Evolutionary conservation across 139 green algal species (phyloP).

Genomic region (Pseudopediastrum boryanum): DNA sequence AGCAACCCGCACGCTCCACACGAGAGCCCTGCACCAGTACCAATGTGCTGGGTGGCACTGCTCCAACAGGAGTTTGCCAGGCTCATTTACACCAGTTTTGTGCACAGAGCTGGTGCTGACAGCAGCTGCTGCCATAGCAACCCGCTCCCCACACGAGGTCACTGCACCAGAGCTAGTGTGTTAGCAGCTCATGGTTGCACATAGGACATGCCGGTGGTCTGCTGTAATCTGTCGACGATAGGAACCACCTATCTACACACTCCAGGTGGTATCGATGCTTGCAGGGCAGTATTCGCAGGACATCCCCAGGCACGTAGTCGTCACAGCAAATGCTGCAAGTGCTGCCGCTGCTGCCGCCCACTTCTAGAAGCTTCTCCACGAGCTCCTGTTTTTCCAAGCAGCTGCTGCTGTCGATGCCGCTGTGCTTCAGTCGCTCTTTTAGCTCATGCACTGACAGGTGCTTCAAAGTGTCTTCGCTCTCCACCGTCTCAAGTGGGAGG

Average conservation of each 20-base stretch:
- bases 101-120: too few species aligned
- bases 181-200: constrained; percentile 56
- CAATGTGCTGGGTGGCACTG: too few species aligned
- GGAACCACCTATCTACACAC: constrained; percentile 70
- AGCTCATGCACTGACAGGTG: constrained; percentile 14
- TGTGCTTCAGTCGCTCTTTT: constrained; percentile 13
- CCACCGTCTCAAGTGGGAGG: constrained; percentile 19
- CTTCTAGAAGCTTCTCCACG: constrained; percentile 29
- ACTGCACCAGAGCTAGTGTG: too few species aligned
- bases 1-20: too few species aligned
- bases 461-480: neutral
- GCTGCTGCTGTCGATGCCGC: neutral
- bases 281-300: constrained; percentile 60
- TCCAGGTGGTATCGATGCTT: constrained; percentile 63
- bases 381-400: constrained; percentile 58
- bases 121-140: too few species aligned
- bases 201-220: constrained; percentile 57
- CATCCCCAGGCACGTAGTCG: constrained; percentile 57
- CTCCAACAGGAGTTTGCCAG: too few species aligned
- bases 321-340: constrained; percentile 66
- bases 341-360: constrained; percentile 23
- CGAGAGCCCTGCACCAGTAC: too few species aligned
- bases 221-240: constrained; percentile 57
- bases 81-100: too few species aligned
- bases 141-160: too few species aligned